These are phyloP conservation scores for Trypanosoma mega DNA, from an alignment of 208 protist genomes.

Conservation along the genomic window DNA sequence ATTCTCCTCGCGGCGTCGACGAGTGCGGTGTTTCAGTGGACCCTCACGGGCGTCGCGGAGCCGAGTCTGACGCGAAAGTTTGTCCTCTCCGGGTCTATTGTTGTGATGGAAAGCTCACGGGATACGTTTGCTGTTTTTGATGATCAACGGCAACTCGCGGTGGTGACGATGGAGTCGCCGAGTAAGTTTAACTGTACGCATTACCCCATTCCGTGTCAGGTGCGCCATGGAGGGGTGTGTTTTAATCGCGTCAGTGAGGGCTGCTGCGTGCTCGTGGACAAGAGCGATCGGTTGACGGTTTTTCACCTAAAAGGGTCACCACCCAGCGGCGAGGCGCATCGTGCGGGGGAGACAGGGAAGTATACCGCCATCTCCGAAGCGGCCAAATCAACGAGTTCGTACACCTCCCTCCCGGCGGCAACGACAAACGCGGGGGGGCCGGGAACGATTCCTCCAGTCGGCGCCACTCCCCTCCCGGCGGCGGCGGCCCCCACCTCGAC, in stretches of 20 bases:
- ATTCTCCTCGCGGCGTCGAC: conserved; percentile 56
- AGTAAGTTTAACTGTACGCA: conserved; percentile 32
- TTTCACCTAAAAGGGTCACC: conserved; percentile 14
- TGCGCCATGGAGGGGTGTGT: conserved; percentile 52
- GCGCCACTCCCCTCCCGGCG: neutral
- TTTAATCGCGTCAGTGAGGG: conserved; percentile 49
- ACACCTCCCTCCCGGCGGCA: too few relatives aligned
- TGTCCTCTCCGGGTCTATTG: conserved; percentile 42
- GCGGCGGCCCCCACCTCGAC: neutral
- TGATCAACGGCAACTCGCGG: conserved; percentile 33
- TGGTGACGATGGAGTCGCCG: conserved; percentile 33
- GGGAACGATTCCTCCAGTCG: too few relatives aligned
- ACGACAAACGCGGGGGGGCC: too few relatives aligned
- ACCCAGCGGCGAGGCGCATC: neutral
- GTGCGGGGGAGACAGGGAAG: too few relatives aligned
- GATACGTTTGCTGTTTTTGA: conserved; percentile 81
- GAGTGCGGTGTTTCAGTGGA: conserved; percentile 60
- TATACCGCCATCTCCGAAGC: too few relatives aligned
- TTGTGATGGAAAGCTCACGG: conserved; percentile 58
- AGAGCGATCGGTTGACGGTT: conserved; percentile 18
- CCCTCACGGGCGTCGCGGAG: conserved; percentile 64
- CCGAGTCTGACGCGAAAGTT: conserved; percentile 67
- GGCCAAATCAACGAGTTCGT: too few relatives aligned
- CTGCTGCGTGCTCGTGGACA: conserved; percentile 22
- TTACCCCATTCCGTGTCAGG: conserved; percentile 39